Base-by-base conservation (phyloP, 306 rosid species). In the Corylus americana region DNA sequence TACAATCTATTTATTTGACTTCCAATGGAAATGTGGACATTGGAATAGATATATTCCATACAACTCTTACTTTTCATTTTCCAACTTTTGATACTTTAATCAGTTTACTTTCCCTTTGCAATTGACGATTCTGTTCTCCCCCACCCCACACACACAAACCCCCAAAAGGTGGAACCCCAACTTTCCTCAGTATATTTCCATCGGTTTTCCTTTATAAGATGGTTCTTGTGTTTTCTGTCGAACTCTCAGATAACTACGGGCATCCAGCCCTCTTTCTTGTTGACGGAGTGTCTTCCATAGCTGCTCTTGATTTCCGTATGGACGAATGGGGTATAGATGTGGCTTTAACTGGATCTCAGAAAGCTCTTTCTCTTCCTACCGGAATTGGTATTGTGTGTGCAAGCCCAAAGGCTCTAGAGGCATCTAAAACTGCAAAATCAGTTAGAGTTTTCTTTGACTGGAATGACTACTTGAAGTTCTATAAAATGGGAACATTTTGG, bases 271-370 rank as follows among this genome's bases (percentile, higher is more conserved):
- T 96, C 44, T 66, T 96, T 14, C 95, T 96, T 71, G 99, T 96
- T 8, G 99, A 96, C 75, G 99, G 99, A 81, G 99, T 96, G 67
- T 96, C 99, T 68, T 96, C 99, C 31, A 93, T 96, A 62, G 91
- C 98, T 75, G 99, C 99, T 64, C 91, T 96, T 5, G 99, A 96
- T 86, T 96, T 93, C 83, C 97, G 99, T 20, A 96, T 96, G 99
- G 99, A 96, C 2, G 99, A 96, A 83, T 96, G 99, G 99, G 98
- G 99, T 29, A 78, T 96, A 1, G 99, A 96, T 85, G 99, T 96
- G 85, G 98, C 98, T 70, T 79, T 96, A 80, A 96, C 99, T 73
- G 99, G 99, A 63, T 96, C 99, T 70, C 99, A 96, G 83, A 96
- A 96, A 55, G 99, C 99, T 58, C 99, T 96, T 73, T 96, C 99